Percentiles rank a stretch among this genome's conserved stretches.
Evolutionary conservation across 768 basidiomycete species (phyloP).

Genomic region (Mycena albidolilacea): DNA sequence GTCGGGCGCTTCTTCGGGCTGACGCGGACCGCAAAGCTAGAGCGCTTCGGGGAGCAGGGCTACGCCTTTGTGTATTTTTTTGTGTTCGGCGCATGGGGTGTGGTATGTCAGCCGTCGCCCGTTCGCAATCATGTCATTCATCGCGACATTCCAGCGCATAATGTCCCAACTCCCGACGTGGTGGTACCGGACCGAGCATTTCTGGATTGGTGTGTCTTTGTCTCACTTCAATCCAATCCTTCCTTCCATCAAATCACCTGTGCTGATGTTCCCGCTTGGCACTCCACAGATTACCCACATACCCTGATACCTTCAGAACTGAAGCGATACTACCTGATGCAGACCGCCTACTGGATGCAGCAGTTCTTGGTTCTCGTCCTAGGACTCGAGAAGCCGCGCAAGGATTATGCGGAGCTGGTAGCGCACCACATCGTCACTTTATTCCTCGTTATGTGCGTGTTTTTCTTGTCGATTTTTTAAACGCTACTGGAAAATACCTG

Average conservation of each 20-base stretch:
- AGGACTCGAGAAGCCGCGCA: constrained; percentile 92
- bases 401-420: constrained; percentile 90
- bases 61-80: background rate
- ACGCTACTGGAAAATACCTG: constrained; percentile 4
- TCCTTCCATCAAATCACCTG: too few relatives aligned
- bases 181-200: background rate
- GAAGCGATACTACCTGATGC: constrained; percentile 95
- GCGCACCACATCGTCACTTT: constrained; percentile 94
- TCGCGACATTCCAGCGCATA: constrained; percentile 66
- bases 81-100: background rate
- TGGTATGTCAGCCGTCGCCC: background rate
- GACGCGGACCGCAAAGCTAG: background rate
- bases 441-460: constrained; percentile 87
- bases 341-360: constrained; percentile 94
- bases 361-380: constrained; percentile 91
- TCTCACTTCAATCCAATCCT: too few relatives aligned
- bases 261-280: too few relatives aligned
- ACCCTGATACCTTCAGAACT: constrained; percentile 87
- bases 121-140: background rate
- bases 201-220: background rate
- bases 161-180: constrained; percentile 83
- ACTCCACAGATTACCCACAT: constrained; percentile 80
- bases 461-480: background rate
- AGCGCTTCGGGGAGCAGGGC: background rate
- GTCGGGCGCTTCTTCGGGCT: background rate